Conservation (phyloP, 2,329 filamentous ascomycete genomes). For the Fusarium palustre region DNA sequence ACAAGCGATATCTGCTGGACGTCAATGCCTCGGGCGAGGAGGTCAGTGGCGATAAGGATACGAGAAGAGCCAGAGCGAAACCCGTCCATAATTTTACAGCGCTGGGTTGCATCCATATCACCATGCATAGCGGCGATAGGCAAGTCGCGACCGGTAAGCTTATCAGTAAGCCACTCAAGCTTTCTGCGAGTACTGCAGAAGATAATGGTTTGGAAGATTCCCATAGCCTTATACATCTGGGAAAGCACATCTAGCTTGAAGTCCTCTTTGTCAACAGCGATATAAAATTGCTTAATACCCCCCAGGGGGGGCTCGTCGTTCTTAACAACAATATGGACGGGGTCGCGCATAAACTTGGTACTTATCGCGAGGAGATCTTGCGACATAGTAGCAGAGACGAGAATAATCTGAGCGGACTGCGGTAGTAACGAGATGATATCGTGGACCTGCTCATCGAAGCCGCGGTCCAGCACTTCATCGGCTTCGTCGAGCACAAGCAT, state of each 20-base stretch:
- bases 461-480: constrained; percentile 98
- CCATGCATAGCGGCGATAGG: constrained; percentile 99
- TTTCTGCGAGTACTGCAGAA: constrained; percentile 99
- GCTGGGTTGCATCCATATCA: constrained; percentile 98
- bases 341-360: constrained; percentile 99
- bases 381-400: constrained; percentile 97
- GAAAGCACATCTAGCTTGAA: constrained; percentile 99
- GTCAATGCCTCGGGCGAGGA: constrained; percentile 99
- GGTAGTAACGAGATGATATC: constrained; percentile 99
- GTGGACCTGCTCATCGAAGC: constrained; percentile 99
- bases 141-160: constrained; percentile 98
- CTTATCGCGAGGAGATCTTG: constrained; percentile 99
- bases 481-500: constrained; percentile 99
- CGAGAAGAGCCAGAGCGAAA: constrained; percentile 98
- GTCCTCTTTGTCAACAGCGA: constrained; percentile 99
- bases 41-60: constrained; percentile 97
- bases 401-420: constrained; percentile 97
- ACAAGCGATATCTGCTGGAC: constrained; percentile 99
- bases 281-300: constrained; percentile 99
- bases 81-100: constrained; percentile 99
- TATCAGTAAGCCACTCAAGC: constrained; percentile 99
- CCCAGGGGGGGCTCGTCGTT: constrained; percentile 98
- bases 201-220: constrained; percentile 99
- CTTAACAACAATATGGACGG: constrained; percentile 98
- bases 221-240: constrained; percentile 98